Percentiles rank a stretch among this genome's conserved stretches.
These are phyloP conservation scores for Effrenium voratum DNA, from an alignment of 73 alveolate genomes.

Conservation along the genomic window DNA sequence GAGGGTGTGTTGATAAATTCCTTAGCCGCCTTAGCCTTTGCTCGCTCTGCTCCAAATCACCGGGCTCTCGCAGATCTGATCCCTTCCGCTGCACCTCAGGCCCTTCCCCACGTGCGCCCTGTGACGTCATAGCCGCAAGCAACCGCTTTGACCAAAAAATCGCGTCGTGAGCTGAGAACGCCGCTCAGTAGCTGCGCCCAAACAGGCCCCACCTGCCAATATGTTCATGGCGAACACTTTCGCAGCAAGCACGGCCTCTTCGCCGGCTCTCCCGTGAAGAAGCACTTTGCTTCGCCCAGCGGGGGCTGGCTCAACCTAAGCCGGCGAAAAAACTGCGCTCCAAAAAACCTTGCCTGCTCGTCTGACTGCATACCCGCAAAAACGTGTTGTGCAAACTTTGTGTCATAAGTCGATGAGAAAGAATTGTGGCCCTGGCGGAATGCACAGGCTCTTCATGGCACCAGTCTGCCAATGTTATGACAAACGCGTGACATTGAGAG, in stretches of 20 bases:
- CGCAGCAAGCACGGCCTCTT: neutral
- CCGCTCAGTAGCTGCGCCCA: constrained; percentile 78
- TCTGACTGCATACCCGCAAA: neutral
- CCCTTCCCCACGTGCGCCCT: too few species aligned
- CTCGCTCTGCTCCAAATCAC: too few species aligned
- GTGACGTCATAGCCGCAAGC: too few species aligned
- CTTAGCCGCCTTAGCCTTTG: too few species aligned
- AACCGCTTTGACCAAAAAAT: too few species aligned
- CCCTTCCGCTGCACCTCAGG: too few species aligned
- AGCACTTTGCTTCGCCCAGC: constrained; percentile 98
- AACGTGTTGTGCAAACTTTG: neutral
- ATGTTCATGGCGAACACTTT: neutral
- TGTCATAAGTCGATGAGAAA: neutral
- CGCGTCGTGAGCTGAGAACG: too few species aligned
- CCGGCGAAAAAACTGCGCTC: neutral
- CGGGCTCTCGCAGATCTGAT: too few species aligned
- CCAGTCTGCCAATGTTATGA: constrained; percentile 68
- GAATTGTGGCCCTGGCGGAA: constrained; percentile 6
- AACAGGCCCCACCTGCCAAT: constrained; percentile 50
- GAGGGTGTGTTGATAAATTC: too few species aligned
- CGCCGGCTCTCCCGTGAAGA: constrained; percentile 97
- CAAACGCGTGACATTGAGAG: too few species aligned
- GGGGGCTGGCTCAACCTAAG: constrained; percentile 89
- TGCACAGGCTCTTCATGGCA: constrained; percentile 76
- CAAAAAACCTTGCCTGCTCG: neutral